Evolutionary conservation across 2,329 filamentous ascomycete genomes (phyloP).

Genomic region (Cordyceps pruinosa): DNA sequence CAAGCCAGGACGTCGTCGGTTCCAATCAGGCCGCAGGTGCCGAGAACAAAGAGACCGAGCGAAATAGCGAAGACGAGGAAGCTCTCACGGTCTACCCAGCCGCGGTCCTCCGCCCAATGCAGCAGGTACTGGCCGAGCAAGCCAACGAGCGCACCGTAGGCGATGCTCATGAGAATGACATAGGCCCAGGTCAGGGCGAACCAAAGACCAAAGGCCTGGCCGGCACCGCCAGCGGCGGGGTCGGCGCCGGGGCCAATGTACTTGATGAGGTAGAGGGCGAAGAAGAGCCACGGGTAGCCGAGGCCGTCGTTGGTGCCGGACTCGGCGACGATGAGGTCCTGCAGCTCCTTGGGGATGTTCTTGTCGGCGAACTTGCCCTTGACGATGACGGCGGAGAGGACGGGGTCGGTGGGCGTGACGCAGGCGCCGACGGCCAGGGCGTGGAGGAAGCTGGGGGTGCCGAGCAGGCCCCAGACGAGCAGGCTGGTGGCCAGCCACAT

Average conservation of each 20-base stretch:
- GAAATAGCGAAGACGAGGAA: slow-evolving; percentile 83
- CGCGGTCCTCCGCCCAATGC: slow-evolving; percentile 74
- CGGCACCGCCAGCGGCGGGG: slow-evolving; percentile 44
- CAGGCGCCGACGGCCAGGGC: slow-evolving; percentile 76
- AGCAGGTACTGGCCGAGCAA: slow-evolving; percentile 77
- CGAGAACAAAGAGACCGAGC: slow-evolving; percentile 77
- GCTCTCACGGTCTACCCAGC: slow-evolving; percentile 78
- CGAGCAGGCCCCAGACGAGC: slow-evolving; percentile 69
- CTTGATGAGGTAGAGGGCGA: slow-evolving; percentile 77
- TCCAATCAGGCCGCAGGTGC: slow-evolving; percentile 79
- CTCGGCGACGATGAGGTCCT: slow-evolving; percentile 75
- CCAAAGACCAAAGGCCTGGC: slow-evolving; percentile 69
- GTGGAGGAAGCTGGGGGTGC: slow-evolving; percentile 65
- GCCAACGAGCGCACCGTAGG: slow-evolving; percentile 71
- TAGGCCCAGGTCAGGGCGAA: slow-evolving; percentile 83
- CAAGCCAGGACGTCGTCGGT: slow-evolving; percentile 87
- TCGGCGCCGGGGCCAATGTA: slow-evolving; percentile 56
- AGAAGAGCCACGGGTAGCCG: slow-evolving; percentile 81
- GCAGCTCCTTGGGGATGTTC: slow-evolving; percentile 74
- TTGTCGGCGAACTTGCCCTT: slow-evolving; percentile 91
- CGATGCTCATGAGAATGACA: slow-evolving; percentile 68
- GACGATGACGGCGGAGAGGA: slow-evolving; percentile 82
- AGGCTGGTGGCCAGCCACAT: slow-evolving; percentile 87
- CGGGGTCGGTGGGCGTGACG: slow-evolving; percentile 86
- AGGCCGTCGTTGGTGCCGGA: slow-evolving; percentile 85